Evolutionary conservation across 2,329 filamentous ascomycete genomes (phyloP).

Genomic region (Bipolaris bicolor): DNA sequence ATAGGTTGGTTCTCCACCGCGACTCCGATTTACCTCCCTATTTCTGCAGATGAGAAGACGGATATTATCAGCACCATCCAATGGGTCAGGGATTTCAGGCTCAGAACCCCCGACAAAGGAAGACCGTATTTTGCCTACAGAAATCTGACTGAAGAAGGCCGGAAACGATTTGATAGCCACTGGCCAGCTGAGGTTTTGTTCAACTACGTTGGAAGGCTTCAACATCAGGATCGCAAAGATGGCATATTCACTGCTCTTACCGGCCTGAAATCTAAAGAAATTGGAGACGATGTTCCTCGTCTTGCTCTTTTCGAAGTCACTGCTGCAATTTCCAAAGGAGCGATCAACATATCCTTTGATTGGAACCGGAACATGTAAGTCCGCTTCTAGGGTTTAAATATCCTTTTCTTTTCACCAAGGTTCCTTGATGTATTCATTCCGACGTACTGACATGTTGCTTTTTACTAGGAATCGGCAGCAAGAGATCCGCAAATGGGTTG

Average conservation of each 20-base stretch:
- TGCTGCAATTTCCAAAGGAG: slow-evolving; percentile 37
- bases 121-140: slow-evolving; percentile 42
- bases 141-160: slow-evolving; percentile 33
- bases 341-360: slow-evolving; percentile 40
- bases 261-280: slow-evolving; percentile 30
- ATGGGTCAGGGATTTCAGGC: slow-evolving; percentile 43
- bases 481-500: slow-evolving; percentile 39
- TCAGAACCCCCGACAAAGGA: slow-evolving; percentile 41
- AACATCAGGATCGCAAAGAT: slow-evolving; percentile 41
- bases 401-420: too few species aligned
- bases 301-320: slow-evolving; percentile 43
- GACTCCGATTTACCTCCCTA: slow-evolving; percentile 36
- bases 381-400: too few species aligned
- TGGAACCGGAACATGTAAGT: slow-evolving; percentile 39
- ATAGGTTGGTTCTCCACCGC: slow-evolving; percentile 60
- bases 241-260: slow-evolving; percentile 32
- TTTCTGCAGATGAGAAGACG: slow-evolving; percentile 31
- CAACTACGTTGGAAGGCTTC: slow-evolving; percentile 42
- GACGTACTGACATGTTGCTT: background rate
- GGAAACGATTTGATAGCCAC: slow-evolving; percentile 34
- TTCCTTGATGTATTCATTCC: accelerated
- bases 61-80: slow-evolving; percentile 41
- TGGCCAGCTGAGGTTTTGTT: slow-evolving; percentile 45
- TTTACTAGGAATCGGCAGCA: slow-evolving; percentile 26
- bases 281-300: slow-evolving; percentile 36